Evolutionary conservation across 768 basidiomycete genomes (phyloP).

Genomic region (Rossbeevera mucosa): DNA sequence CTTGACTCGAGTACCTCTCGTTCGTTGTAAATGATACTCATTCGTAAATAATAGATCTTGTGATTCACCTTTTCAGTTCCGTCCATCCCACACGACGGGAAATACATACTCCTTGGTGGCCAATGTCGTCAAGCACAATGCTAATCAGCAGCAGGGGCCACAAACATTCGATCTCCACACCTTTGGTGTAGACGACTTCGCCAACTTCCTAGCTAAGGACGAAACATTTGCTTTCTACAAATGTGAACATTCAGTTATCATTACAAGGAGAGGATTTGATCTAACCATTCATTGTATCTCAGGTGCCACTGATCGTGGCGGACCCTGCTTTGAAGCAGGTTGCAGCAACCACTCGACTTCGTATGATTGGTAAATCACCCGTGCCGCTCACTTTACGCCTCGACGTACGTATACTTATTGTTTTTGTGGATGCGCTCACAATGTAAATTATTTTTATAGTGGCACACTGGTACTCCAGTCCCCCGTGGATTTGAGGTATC

Average conservation of each 20-base stretch:
- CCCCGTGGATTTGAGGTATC: constrained; percentile 3
- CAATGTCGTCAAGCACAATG: not conserved
- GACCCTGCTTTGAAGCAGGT: constrained; percentile 7
- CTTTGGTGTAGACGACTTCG: not conserved
- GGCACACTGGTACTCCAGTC: not conserved
- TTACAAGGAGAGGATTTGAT: not conserved
- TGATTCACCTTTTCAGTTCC: not conserved
- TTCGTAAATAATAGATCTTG: not conserved
- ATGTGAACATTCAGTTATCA: not conserved
- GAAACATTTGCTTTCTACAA: constrained; percentile 1
- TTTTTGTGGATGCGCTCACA: not conserved
- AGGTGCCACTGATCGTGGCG: constrained; percentile 10
- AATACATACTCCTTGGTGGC: constrained; percentile 7
- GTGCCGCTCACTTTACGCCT: not conserved
- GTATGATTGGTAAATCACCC: not conserved
- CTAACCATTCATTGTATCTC: not conserved
- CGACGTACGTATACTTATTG: not conserved
- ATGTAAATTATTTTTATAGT: not conserved
- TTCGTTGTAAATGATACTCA: too few species aligned
- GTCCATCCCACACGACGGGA: constrained; percentile 2
- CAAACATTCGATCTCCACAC: not conserved
- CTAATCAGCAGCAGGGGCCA: not conserved
- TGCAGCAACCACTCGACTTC: constrained; percentile 6
- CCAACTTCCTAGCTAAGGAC: not conserved
- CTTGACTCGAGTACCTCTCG: not conserved